A percentile compares a stretch with the other conserved stretches of the same genome.
These are phyloP conservation scores for Metarhizium brunneum DNA, from an alignment of 2,329 filamentous ascomycete genomes.

Conservation along the genomic window DNA sequence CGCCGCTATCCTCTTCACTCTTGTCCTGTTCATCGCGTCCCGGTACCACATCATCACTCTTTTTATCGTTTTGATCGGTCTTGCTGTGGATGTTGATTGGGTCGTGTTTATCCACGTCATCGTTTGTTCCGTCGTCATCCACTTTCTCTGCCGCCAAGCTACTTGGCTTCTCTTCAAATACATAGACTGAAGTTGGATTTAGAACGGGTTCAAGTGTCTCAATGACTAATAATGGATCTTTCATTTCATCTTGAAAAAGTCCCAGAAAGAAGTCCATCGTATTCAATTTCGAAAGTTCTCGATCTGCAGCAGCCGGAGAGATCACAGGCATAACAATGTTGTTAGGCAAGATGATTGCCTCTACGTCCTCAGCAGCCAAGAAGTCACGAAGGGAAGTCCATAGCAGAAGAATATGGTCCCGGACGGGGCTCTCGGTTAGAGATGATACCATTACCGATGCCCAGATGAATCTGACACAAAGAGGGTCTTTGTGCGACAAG, in stretches of 20 bases:
- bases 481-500: conserved; percentile 23
- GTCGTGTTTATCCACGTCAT: not conserved
- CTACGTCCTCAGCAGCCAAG: conserved; percentile 29
- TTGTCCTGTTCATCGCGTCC: not conserved
- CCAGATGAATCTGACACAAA: conserved; percentile 48
- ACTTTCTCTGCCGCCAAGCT: not conserved
- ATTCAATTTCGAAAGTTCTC: conserved; percentile 83
- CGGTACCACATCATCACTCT: not conserved
- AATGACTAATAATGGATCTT: conserved; percentile 76
- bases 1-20: not conserved
- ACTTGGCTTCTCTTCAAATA: conserved; percentile 14
- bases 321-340: conserved; percentile 84
- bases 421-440: conserved; percentile 39
- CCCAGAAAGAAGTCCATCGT: conserved; percentile 95
- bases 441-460: conserved; percentile 45
- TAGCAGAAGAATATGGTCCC: conserved; percentile 48
- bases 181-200: conserved; percentile 55
- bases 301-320: conserved; percentile 72
- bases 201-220: conserved; percentile 88
- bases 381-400: conserved; percentile 50
- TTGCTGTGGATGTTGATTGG: not conserved
- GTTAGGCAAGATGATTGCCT: conserved; percentile 60
- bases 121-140: not conserved
- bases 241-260: conserved; percentile 74
- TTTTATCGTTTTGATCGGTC: not conserved